These are phyloP conservation scores for Centaurea solstitialis DNA, from an alignment of 129 eudicot species.

Conservation along the genomic window DNA sequence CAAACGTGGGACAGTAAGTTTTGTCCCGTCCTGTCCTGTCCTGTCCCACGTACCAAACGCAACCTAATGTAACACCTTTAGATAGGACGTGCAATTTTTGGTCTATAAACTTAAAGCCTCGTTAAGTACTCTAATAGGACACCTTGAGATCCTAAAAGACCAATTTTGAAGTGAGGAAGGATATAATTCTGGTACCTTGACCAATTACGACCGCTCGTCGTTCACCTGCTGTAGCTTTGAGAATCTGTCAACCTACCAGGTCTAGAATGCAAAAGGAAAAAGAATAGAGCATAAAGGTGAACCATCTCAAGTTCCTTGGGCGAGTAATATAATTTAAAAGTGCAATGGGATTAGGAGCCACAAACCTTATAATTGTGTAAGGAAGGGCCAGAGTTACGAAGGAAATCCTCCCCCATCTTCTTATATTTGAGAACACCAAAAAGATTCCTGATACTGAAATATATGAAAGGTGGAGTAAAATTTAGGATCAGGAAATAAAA, in stretches of 20 bases:
- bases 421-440: slow-evolving; percentile 96
- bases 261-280: slow-evolving; percentile 44
- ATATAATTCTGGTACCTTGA: slow-evolving; percentile 61
- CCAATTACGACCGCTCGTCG: slow-evolving; percentile 86
- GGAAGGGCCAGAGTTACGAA: slow-evolving; percentile 91
- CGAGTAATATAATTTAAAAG: not conserved
- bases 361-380: slow-evolving; percentile 79
- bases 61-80: too few species aligned
- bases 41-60: too few species aligned
- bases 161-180: too few species aligned
- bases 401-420: slow-evolving; percentile 97
- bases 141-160: too few species aligned
- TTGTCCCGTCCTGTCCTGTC: too few species aligned
- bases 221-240: slow-evolving; percentile 97
- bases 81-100: too few species aligned
- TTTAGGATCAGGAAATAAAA: too few species aligned
- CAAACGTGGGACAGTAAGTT: too few species aligned
- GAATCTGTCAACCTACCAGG: slow-evolving; percentile 96
- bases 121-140: too few species aligned
- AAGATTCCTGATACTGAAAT: slow-evolving; percentile 93
- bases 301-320: not conserved
- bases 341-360: not conserved
- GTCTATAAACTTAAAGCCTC: too few species aligned
- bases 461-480: too few species aligned
- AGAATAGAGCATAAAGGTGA: too few species aligned